Percentiles rank a stretch among this genome's conserved stretches.
Conservation (phyloP, 1,284 basidiomycete species). For the Pisolithus thermaeus region DNA sequence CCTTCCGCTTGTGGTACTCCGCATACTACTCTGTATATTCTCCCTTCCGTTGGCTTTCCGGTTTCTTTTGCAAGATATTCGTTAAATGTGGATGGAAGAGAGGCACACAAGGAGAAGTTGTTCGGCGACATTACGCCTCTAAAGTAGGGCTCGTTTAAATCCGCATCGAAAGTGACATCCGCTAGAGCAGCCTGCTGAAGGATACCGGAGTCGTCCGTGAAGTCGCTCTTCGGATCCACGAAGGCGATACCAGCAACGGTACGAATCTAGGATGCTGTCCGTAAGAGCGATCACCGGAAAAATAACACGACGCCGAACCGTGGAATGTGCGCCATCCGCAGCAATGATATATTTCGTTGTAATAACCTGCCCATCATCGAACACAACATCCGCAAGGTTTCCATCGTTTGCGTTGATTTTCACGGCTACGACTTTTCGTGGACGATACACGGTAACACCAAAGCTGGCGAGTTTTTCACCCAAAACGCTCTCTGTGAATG, state of each 20-base stretch:
- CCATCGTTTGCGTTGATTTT: constrained; percentile 18
- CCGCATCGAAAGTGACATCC: constrained; percentile 24
- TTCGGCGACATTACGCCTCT: constrained; percentile 12
- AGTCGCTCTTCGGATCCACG: constrained; percentile 4
- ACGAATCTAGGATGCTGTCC: constrained; percentile 4
- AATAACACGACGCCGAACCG: constrained; percentile 31
- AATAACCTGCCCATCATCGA: constrained; percentile 45
- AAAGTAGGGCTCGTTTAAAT: not conserved
- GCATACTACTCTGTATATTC: constrained; percentile 32
- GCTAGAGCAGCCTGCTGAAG: constrained; percentile 27
- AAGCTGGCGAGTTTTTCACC: constrained; percentile 29
- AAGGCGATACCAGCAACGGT: constrained; percentile 11
- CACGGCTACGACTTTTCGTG: constrained; percentile 24
- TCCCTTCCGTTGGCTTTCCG: constrained; percentile 4
- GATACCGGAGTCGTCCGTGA: constrained; percentile 1
- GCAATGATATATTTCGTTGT: constrained; percentile 46
- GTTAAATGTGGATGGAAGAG: constrained; percentile 24
- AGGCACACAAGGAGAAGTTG: constrained; percentile 27
- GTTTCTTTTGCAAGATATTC: constrained; percentile 14
- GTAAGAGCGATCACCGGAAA: too few species aligned
- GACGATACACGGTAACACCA: constrained; percentile 19
- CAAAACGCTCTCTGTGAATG: constrained; percentile 41
- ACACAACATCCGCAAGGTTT: constrained; percentile 35
- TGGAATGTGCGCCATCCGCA: constrained; percentile 52
- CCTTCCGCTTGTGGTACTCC: constrained; percentile 30